A percentile compares a stretch with the other conserved stretches of the same genome.
Evolutionary conservation across 1,284 basidiomycete species (phyloP).

Genomic region (Tylopilus orsonianus): DNA sequence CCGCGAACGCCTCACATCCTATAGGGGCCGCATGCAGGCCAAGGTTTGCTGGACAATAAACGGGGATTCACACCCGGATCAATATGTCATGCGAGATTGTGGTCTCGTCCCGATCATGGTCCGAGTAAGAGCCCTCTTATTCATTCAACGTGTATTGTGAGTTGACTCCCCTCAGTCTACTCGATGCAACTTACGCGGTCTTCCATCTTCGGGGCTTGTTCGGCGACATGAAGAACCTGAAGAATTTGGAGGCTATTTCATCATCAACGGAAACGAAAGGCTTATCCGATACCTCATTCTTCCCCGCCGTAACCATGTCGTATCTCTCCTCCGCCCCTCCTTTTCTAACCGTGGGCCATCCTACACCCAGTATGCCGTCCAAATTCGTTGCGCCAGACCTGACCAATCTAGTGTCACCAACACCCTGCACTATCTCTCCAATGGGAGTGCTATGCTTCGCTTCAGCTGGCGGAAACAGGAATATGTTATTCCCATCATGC

Average conservation of each 20-base stretch:
- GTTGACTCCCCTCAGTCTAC: slow-evolving; percentile 64
- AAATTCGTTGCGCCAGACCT: slow-evolving; percentile 91
- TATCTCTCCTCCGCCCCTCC: slow-evolving; percentile 81
- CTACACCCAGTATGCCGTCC: slow-evolving; percentile 92
- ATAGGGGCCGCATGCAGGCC: slow-evolving; percentile 89
- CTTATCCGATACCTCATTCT: slow-evolving; percentile 96
- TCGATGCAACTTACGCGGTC: slow-evolving; percentile 85
- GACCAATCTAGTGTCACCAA: slow-evolving; percentile 95
- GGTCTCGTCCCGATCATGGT: slow-evolving; percentile 97
- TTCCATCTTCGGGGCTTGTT: slow-evolving; percentile 88
- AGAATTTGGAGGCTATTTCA: slow-evolving; percentile 98
- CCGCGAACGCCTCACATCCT: slow-evolving; percentile 89
- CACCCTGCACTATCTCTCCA: slow-evolving; percentile 95
- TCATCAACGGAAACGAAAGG: slow-evolving; percentile 99
- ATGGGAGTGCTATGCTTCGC: slow-evolving; percentile 92
- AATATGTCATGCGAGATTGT: slow-evolving; percentile 83
- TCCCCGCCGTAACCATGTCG: slow-evolving; percentile 87
- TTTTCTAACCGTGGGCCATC: slow-evolving; percentile 93
- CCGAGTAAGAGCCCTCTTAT: slow-evolving; percentile 58
- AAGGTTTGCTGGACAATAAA: slow-evolving; percentile 86
- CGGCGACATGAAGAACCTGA: slow-evolving; percentile 93
- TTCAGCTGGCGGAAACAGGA: slow-evolving; percentile 99
- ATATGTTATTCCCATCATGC: slow-evolving; percentile 98
- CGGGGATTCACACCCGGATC: slow-evolving; percentile 63
- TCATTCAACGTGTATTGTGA: not conserved